phyloP scores from a whole-genome alignment of 306 rosid species.

The Phaseolus lunatus region DNA sequence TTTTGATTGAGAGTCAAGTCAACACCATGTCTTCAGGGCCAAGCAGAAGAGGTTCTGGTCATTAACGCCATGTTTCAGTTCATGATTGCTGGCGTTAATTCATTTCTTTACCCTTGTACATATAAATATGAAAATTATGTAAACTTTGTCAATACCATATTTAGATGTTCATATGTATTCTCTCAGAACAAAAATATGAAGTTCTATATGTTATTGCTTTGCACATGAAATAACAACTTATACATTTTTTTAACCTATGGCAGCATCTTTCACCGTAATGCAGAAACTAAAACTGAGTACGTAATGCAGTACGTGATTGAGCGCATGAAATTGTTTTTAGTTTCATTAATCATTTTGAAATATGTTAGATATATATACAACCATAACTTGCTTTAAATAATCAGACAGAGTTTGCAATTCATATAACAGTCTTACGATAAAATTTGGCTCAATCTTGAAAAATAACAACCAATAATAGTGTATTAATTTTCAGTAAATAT shows the following conservation, averaged over 20 bases:
- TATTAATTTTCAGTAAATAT: not conserved
- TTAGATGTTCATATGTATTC: slow-evolving; percentile 22
- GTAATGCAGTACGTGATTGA: not conserved
- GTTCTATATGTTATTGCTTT: not conserved
- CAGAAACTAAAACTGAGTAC: not conserved
- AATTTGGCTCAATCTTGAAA: not conserved
- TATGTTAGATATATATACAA: no score
- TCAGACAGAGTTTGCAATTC: no score
- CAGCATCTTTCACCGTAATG: not conserved
- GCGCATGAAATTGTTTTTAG: no score
- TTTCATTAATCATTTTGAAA: no score
- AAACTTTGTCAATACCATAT: slow-evolving; percentile 45
- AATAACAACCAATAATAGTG: not conserved
- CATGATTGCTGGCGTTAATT: not conserved
- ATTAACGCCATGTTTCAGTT: slow-evolving; percentile 47
- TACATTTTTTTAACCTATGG: no score
- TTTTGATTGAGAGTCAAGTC: slow-evolving; percentile 44
- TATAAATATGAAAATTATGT: slow-evolving; percentile 40
- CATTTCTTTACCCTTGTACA: slow-evolving; percentile 37
- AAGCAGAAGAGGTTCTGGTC: slow-evolving; percentile 84
- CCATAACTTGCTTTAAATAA: no score
- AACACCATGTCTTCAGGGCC: slow-evolving; percentile 83
- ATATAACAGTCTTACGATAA: no score
- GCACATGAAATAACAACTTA: not conserved
- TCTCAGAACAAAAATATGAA: slow-evolving; percentile 8